Base-by-base conservation (phyloP, 352 stramenopile species). In the Thraustotheca clavata region DNA sequence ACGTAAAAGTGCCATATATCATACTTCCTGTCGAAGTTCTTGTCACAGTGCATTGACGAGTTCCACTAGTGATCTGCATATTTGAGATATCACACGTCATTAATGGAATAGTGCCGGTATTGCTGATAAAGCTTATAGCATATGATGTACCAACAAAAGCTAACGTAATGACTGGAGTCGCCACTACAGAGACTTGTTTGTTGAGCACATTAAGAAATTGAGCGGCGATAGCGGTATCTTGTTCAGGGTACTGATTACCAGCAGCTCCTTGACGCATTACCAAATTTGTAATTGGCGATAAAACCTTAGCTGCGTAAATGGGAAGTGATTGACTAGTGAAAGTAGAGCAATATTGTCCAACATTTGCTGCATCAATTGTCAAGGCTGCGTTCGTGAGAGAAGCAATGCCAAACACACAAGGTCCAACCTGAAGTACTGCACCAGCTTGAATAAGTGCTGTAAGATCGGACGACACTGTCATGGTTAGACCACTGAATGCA, bases 111-210 rank as follows among this genome's bases (percentile, higher is more conserved):
- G 66, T 87, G 2, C 84, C 82, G 0, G 80, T 84, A 0, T 79
- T 75, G 47, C 79, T 78, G 0, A 68, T 61, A 59, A 93, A 88
- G 47, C 77, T 88, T 16, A 90, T 71, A 7, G 63, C 71, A 61
- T 93, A 93, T 0, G 76, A 49, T 0, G 74, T 77, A 8, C 81
- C 80, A 0, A 91, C 80, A 33, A 89, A 87, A 1, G 29, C 67
- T 0, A 1, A 20, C 0, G 71, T 73, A 7, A 91, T 79, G n/a
- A 69, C 50, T 24, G 77, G 50, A 0, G 59, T 74, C 1, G 68
- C 68, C 3, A 61, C 55, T 18, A 91, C 74, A 0, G 70, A 73
- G 8, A 89, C 80, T 1, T 77, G 77, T 35, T 83, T 71, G 49
- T 86, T 79, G 1, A 80, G 74, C 8, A 54, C 62, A 9, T 81